Base-by-base conservation (phyloP, 352 stramenopile species). In the Blastocystis sp. region DNA sequence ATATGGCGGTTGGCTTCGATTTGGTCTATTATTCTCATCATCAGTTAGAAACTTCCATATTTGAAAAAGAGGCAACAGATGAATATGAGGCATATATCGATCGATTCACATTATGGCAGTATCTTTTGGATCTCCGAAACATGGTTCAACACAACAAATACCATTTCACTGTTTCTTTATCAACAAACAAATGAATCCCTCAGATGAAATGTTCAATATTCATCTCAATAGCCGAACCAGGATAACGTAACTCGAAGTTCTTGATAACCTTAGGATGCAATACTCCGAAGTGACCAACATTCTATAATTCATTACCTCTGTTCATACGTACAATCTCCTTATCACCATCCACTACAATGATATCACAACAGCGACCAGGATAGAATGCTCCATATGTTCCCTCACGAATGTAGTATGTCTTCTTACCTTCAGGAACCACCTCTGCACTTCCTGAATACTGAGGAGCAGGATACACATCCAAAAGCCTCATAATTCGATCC, bases 181-280 rank as follows among this genome's bases (percentile, higher is more conserved):
- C n/a, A 32, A 61, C 27, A 32, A 32, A 61, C 3, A 77, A 56
- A 42, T 37, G n/a, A 65, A n/a, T 65, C 67, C 29, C 11, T 83
- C 58, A 83, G 29, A 98, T 92, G 71, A 99, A 91, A 75, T 92
- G 92, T 91, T 99, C 95, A 86, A 99, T 91, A 90, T 98, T 94
- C 90, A 99, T 94, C 90, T 99, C 96, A 65, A 99, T 88, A 83
- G 95, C 92, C 35, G 94, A 98, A 46, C 92, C 95, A 37, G 97
- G 96, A 89, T 98, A 97, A 27, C 94, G 89, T 88, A 99, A 92
- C 88, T 98, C 96, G 90, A 98, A 99, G 91, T 97, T 97, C 67
- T 93, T 92, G 58, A 99, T 91, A 49, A 99, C 96, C 61, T 97
- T 90, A 0, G 96, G 96, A 91, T 99, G 96, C 56, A 99, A 89